Percentiles rank a stretch among this genome's conserved stretches.
These are phyloP conservation scores for Zymoseptoria tritici DNA, from an alignment of 2,329 filamentous ascomycete genomes.

Conservation along the genomic window DNA sequence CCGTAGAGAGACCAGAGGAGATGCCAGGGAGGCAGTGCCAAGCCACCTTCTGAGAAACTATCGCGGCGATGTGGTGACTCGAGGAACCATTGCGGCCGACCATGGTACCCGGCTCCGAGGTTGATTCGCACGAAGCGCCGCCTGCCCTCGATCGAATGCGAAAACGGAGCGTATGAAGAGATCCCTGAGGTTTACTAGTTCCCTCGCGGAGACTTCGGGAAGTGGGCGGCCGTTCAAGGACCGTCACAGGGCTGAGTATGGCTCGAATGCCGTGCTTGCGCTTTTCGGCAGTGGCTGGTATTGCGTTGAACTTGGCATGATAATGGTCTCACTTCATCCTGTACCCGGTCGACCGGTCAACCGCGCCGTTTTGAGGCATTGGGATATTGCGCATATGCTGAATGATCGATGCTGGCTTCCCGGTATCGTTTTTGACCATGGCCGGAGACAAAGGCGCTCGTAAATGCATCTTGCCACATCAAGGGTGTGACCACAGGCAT, in stretches of 20 bases:
- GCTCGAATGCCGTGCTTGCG: not conserved
- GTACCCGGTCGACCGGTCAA: slow-evolving; percentile 1
- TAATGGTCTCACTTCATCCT: not conserved
- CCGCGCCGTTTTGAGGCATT: slow-evolving; percentile 14
- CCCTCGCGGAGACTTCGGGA: not conserved
- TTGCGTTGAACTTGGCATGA: not conserved
- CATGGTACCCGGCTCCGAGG: not conserved
- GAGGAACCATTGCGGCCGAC: too few relatives aligned
- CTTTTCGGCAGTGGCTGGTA: not conserved
- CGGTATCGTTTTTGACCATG: slow-evolving; percentile 40
- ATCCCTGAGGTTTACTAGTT: not conserved
- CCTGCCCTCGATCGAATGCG: not conserved
- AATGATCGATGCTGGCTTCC: slow-evolving; percentile 32
- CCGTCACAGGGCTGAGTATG: not conserved
- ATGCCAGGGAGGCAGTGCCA: not conserved
- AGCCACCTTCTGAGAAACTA: not conserved
- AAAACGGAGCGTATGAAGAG: not conserved
- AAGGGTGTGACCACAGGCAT: slow-evolving; percentile 38
- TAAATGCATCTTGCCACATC: slow-evolving; percentile 46
- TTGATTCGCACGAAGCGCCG: not conserved
- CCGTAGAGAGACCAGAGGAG: not conserved
- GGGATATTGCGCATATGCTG: slow-evolving; percentile 13
- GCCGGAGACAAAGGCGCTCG: slow-evolving; percentile 28
- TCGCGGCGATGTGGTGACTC: too few relatives aligned
- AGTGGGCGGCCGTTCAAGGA: not conserved